phyloP scores from a whole-genome alignment of 345 rosid species.

The Clarkia xantiana region DNA sequence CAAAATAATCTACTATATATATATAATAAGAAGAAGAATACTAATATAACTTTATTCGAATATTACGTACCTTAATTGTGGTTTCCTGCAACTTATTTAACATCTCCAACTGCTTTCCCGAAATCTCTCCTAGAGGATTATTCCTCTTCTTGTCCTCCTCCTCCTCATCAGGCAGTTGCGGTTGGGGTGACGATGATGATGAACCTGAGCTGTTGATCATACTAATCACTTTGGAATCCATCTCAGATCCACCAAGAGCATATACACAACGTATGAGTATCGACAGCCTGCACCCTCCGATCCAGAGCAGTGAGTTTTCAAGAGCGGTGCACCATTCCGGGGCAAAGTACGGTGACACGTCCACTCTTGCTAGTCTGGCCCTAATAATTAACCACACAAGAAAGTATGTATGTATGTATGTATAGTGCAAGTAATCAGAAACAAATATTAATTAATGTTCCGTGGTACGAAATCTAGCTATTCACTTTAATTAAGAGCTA shows the following conservation, averaged over 20 bases:
- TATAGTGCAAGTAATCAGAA: too few relatives aligned
- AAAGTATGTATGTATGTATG: too few relatives aligned
- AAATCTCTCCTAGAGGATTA: conserved; percentile 13
- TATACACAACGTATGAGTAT: too few relatives aligned
- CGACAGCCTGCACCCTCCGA: conserved; percentile 36
- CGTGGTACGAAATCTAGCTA: too few relatives aligned
- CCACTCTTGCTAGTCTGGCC: conserved; percentile 3
- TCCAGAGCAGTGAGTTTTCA: conserved; percentile 31
- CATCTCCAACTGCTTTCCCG: conserved; percentile 12
- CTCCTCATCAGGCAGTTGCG: conserved; percentile 5
- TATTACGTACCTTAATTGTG: conserved; percentile 13
- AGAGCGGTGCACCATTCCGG: conserved; percentile 26
- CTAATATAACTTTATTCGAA: too few relatives aligned
- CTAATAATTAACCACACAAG: too few relatives aligned
- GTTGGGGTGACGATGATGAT: conserved; percentile 12
- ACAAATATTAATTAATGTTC: too few relatives aligned
- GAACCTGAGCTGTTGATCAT: conserved; percentile 4
- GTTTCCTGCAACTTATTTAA: conserved; percentile 20
- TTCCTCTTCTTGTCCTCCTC: too few relatives aligned
- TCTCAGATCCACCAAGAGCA: too few relatives aligned
- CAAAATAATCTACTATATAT: too few relatives aligned
- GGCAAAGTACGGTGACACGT: conserved; percentile 16
- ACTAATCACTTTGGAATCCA: not conserved
- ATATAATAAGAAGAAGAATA: too few relatives aligned
- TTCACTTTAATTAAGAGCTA: too few relatives aligned